Base-by-base conservation (phyloP, 2,329 filamentous ascomycete genomes). In the Xylariaceae sp. region DNA sequence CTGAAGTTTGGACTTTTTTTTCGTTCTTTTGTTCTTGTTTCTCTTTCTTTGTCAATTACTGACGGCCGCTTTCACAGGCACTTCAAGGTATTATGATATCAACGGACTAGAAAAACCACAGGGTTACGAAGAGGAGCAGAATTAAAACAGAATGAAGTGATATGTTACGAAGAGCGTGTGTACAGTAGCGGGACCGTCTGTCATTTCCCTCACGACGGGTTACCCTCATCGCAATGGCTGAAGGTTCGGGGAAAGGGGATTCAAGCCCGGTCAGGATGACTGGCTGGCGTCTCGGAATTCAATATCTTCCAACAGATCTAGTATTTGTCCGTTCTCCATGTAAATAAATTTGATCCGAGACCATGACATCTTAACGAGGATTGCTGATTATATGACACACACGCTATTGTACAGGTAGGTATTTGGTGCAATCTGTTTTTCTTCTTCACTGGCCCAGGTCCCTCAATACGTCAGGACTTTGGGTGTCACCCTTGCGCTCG, bases 41-140 rank as follows among this genome's bases (percentile, higher is more conserved):
- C 48, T 50, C 23, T 17, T 49, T 50, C 23, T 17, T 49, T 7
- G 8, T 35, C 15, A 52, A 15, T 11, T 18, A 13, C 53, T 61
- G 6, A 62, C 58, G 4, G 42, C 48, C 51, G 50, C 4, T 48
- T 23, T 10, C 13, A 42, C 50, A 93, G 90, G 90, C 79, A 97
- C 93, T 55, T 84, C 89, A 39, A 85, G 88, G 68, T 99, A 83
- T 79, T 97, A 89, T 73, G 89, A 97, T 51, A 75, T 92, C 69
- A 95, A 92, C 74, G 83, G 86, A 58, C 76, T 93, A 74, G 76
- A 87, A 62, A 96, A 94, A 78, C 94, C 94, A 11, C 84, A 87
- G 67, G 94, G 93, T 64, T 96, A 89, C 76, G 87, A 96, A 67
- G 82, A 92, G 76, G 82, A 92, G 76, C 76, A 81, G 47, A 48